Percentiles rank a stretch among this genome's conserved stretches.
Conservation (phyloP, 768 basidiomycete species). For the Lactarius sanguifluus region DNA sequence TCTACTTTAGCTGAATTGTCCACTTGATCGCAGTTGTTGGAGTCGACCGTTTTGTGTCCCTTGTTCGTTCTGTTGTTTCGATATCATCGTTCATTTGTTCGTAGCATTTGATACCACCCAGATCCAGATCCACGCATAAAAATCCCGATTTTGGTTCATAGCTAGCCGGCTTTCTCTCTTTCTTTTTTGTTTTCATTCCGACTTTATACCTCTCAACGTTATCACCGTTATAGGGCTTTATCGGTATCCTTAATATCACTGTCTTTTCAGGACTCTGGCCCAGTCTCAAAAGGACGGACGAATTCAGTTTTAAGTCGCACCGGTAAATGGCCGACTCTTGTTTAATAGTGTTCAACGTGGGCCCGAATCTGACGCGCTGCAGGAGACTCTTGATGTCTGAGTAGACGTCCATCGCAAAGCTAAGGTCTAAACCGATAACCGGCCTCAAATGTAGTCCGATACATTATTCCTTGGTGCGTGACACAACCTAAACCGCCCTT, state of each 20-base stretch:
- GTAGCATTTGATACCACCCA: not conserved
- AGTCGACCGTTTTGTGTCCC: not conserved
- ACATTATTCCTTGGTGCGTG: too few species aligned
- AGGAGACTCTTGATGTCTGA: too few species aligned
- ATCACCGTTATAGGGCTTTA: conserved; percentile 7
- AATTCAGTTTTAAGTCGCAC: conserved; percentile 33
- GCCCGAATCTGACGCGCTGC: too few species aligned
- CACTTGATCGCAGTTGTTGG: not conserved
- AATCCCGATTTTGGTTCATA: not conserved
- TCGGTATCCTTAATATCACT: conserved; percentile 19
- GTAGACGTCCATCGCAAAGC: too few species aligned
- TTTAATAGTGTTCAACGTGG: too few species aligned
- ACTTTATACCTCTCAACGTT: conserved; percentile 1
- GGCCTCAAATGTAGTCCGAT: too few species aligned
- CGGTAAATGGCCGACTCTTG: too few species aligned
- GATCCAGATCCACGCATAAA: not conserved
- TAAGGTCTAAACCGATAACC: too few species aligned
- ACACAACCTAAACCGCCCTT: too few species aligned
- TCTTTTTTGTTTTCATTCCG: conserved; percentile 34
- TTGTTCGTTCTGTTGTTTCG: conserved; percentile 9
- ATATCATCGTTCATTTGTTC: conserved; percentile 9
- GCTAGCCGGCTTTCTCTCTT: not conserved
- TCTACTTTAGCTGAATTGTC: not conserved
- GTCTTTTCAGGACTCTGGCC: conserved; percentile 4
- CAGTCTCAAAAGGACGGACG: conserved; percentile 36